Percentiles rank a stretch among this genome's conserved stretches.
These are phyloP conservation scores for Salix koriyanagi DNA, from an alignment of 345 rosid genomes.

Conservation along the genomic window DNA sequence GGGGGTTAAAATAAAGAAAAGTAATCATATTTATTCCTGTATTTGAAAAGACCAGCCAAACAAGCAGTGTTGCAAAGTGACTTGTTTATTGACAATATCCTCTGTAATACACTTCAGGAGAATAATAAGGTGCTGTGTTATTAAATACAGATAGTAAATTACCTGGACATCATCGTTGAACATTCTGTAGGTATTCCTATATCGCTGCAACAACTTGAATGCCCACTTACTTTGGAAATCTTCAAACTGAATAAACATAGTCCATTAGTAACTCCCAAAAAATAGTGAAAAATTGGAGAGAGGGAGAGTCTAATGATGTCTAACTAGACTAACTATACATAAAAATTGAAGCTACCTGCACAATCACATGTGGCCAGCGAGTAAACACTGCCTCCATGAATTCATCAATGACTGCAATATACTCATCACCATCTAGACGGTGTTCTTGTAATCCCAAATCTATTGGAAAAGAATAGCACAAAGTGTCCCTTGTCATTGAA, in stretches of 20 bases:
- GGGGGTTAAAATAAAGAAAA: background rate
- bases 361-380: slow-evolving; percentile 97
- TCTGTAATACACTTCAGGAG: background rate
- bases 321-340: background rate
- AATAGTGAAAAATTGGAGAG: background rate
- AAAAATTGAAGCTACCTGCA: slow-evolving; percentile 54
- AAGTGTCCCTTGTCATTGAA: background rate
- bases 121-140: background rate
- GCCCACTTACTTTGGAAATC: slow-evolving; percentile 99
- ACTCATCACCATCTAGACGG: slow-evolving; percentile 84
- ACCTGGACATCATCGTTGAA: slow-evolving; percentile 99
- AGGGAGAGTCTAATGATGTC: background rate
- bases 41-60: background rate
- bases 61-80: background rate
- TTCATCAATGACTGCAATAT: slow-evolving; percentile 74
- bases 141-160: slow-evolving; percentile 24
- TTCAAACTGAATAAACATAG: slow-evolving; percentile 63
- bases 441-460: slow-evolving; percentile 90
- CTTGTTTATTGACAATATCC: background rate
- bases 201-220: slow-evolving; percentile 88
- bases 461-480: slow-evolving; percentile 32
- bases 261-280: background rate
- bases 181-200: slow-evolving; percentile 77
- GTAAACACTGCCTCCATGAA: slow-evolving; percentile 98
- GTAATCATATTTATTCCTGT: background rate